Evolutionary conservation across 1,284 basidiomycete genomes (phyloP).

Genomic region (Cryptococcus hybrid): DNA sequence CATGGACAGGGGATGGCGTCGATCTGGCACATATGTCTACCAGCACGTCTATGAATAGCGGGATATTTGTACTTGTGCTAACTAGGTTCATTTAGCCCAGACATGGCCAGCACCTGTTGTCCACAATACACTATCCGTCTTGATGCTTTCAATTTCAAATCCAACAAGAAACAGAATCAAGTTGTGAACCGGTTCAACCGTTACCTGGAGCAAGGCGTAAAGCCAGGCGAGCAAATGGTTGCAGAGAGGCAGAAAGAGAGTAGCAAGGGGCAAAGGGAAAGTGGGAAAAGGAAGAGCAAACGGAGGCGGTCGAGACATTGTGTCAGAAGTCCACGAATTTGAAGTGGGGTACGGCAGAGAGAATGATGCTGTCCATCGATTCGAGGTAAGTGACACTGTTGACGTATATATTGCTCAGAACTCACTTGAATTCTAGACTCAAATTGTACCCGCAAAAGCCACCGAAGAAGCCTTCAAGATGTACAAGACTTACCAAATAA

Average conservation of each 20-base stretch:
- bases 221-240: constrained; percentile 11
- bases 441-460: constrained; percentile 69
- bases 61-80: neutral
- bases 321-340: constrained; percentile 27
- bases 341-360: constrained; percentile 25
- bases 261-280: constrained; percentile 17
- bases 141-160: constrained; percentile 68
- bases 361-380: constrained; percentile 20
- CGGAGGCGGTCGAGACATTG: constrained; percentile 26
- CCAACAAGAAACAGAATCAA: constrained; percentile 76
- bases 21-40: constrained; percentile 71
- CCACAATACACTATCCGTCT: constrained; percentile 91
- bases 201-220: constrained; percentile 23
- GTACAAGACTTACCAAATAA: constrained; percentile 70
- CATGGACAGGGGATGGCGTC: constrained; percentile 86
- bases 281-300: constrained; percentile 32
- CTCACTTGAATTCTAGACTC: constrained; percentile 55
- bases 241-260: constrained; percentile 1
- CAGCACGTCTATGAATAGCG: constrained; percentile 28
- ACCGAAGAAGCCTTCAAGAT: constrained; percentile 77
- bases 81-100: constrained; percentile 63
- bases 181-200: constrained; percentile 68
- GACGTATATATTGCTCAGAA: neutral
- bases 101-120: constrained; percentile 78
- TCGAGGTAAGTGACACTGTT: constrained; percentile 22